phyloP scores from a whole-genome alignment of 2,329 filamentous ascomycete species.

The Trichoderma sp. region DNA sequence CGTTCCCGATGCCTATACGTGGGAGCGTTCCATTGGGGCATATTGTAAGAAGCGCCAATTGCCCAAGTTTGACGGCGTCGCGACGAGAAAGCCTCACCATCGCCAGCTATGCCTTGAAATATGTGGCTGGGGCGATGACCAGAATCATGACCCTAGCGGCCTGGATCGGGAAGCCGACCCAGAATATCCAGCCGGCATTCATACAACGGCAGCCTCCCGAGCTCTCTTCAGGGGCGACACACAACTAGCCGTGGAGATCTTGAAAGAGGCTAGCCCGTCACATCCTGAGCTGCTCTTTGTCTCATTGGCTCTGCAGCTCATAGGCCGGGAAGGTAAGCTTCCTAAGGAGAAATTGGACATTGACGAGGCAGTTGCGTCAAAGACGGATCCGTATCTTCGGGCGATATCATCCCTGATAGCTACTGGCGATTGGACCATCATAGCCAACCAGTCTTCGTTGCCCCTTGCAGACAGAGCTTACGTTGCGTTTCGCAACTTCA shows the following conservation, averaged over 20 bases:
- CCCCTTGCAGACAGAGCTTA: conserved; percentile 72
- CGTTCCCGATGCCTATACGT: conserved; percentile 50
- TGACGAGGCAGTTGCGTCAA: conserved; percentile 57
- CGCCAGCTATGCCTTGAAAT: conserved; percentile 73
- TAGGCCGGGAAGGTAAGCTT: conserved; percentile 48
- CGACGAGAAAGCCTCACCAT: conserved; percentile 66
- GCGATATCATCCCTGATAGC: conserved; percentile 77
- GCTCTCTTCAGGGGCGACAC: conserved; percentile 72
- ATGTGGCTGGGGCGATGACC: conserved; percentile 67
- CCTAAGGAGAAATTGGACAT: conserved; percentile 55
- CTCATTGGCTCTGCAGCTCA: conserved; percentile 64
- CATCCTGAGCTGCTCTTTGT: conserved; percentile 67
- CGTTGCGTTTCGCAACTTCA: conserved; percentile 66
- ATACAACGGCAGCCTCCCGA: conserved; percentile 74
- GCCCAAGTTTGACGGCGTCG: conserved; percentile 60
- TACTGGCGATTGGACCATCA: conserved; percentile 71
- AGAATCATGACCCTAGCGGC: conserved; percentile 44
- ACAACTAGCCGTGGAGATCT: conserved; percentile 65
- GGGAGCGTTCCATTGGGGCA: conserved; percentile 61
- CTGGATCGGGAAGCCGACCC: conserved; percentile 42
- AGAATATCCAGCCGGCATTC: conserved; percentile 51
- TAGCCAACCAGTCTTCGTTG: conserved; percentile 70
- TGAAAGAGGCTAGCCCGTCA: conserved; percentile 64
- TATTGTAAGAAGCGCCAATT: conserved; percentile 63
- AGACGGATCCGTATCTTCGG: conserved; percentile 75